Conservation (phyloP, 495 filamentous ascomycete genomes). For the Penicillium fimorum region DNA sequence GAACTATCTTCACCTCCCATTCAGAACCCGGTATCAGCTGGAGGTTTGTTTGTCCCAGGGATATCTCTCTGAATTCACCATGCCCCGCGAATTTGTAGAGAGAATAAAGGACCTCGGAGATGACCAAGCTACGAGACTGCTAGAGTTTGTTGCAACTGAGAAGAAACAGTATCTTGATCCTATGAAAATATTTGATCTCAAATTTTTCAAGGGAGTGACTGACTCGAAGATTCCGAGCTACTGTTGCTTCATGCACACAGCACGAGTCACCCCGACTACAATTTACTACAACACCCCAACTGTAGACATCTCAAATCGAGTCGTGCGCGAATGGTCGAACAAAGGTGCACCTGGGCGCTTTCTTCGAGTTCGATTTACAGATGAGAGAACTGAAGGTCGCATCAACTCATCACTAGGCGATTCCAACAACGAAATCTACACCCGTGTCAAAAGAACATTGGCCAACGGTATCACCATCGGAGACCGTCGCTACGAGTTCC, state of each 20-base stretch:
- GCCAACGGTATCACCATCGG: slow-evolving; percentile 79
- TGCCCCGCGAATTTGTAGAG: slow-evolving; percentile 62
- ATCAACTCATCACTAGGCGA: slow-evolving; percentile 55
- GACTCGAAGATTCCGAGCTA: slow-evolving; percentile 62
- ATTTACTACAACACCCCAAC: slow-evolving; percentile 74
- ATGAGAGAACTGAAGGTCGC: slow-evolving; percentile 66
- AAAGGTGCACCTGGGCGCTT: slow-evolving; percentile 73
- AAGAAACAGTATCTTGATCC: slow-evolving; percentile 65
- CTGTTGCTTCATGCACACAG: slow-evolving; percentile 72
- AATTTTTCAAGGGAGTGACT: slow-evolving; percentile 41
- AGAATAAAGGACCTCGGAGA: slow-evolving; percentile 54
- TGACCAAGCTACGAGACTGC: slow-evolving; percentile 47
- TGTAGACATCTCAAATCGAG: slow-evolving; percentile 84
- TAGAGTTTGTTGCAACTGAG: slow-evolving; percentile 62
- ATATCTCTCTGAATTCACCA: slow-evolving; percentile 74
- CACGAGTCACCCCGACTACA: slow-evolving; percentile 77
- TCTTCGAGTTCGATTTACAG: slow-evolving; percentile 86
- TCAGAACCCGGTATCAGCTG: slow-evolving; percentile 80
- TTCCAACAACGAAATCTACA: slow-evolving; percentile 69
- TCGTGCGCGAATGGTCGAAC: slow-evolving; percentile 68
- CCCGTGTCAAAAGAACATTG: slow-evolving; percentile 68
- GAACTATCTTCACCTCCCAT: slow-evolving; percentile 54
- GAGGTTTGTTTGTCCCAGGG: slow-evolving; percentile 86
- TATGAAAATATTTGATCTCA: slow-evolving; percentile 67
- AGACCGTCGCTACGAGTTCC: slow-evolving; percentile 78